Evolutionary conservation across 495 filamentous ascomycete species (phyloP).

Genomic region (Filosporella fistucella): DNA sequence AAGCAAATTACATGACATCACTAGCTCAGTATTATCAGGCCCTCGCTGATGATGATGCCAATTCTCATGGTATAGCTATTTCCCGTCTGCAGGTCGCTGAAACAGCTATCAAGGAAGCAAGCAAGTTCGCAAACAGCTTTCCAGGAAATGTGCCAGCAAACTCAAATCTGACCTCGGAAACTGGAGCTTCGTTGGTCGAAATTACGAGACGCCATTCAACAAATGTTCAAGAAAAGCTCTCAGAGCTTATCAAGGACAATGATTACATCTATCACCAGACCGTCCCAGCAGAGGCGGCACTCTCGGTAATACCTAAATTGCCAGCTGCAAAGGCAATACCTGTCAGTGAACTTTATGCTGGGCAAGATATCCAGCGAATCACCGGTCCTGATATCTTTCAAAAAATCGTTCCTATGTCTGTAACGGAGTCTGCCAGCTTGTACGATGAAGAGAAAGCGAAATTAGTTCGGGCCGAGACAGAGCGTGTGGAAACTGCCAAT

Average conservation of each 20-base stretch:
- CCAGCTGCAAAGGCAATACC: constrained; percentile 98
- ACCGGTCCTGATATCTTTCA: constrained; percentile 97
- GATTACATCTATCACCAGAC: constrained; percentile 97
- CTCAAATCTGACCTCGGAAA: constrained; percentile 80
- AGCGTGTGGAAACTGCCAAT: constrained; percentile 85
- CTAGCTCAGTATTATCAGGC: constrained; percentile 94
- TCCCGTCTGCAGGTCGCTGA: constrained; percentile 81
- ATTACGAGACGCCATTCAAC: constrained; percentile 77
- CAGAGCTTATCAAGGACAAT: constrained; percentile 81
- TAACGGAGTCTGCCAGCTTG: constrained; percentile 92
- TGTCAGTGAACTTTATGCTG: constrained; percentile 92
- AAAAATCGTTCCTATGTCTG: constrained; percentile 92
- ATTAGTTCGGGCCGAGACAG: constrained; percentile 86
- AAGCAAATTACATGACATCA: constrained; percentile 78
- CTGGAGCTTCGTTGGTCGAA: constrained; percentile 66
- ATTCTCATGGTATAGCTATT: constrained; percentile 83
- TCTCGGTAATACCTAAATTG: constrained; percentile 80
- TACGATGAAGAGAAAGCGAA: constrained; percentile 99
- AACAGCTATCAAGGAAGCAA: constrained; percentile 65
- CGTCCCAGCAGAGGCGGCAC: constrained; percentile 76
- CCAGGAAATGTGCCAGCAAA: constrained; percentile 73
- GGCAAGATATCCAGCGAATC: constrained; percentile 93
- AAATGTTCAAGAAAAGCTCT: constrained; percentile 74
- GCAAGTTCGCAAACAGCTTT: constrained; percentile 72
- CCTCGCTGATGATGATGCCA: constrained; percentile 81